phyloP scores from a whole-genome alignment of 1,284 basidiomycete species.

The Trametes sp. region DNA sequence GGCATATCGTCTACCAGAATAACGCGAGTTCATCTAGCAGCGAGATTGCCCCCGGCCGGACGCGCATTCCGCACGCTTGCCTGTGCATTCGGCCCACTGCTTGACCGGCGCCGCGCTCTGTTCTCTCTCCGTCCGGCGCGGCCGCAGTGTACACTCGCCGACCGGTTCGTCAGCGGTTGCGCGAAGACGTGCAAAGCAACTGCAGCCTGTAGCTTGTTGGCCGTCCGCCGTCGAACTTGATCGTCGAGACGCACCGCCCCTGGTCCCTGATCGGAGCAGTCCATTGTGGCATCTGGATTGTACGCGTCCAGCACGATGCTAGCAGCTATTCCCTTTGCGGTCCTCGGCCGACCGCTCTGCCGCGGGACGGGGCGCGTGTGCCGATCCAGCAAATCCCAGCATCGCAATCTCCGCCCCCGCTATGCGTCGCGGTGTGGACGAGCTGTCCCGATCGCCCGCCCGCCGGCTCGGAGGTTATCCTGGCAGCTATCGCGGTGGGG shows the following conservation, averaged over 20 bases:
- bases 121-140: not conserved
- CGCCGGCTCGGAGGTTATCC: not conserved
- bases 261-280: constrained; percentile 24
- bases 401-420: not conserved
- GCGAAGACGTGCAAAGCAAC: not conserved
- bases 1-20: not conserved
- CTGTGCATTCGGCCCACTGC: not conserved
- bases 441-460: not conserved
- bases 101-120: not conserved
- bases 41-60: not conserved
- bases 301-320: not conserved
- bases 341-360: not conserved
- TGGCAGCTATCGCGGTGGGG: not conserved
- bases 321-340: not conserved
- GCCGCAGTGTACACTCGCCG: not conserved
- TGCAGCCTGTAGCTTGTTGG: constrained; percentile 1
- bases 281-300: not conserved
- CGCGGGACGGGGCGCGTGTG: not conserved
- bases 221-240: constrained; percentile 2
- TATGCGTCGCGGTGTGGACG: not conserved
- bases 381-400: not conserved
- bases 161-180: not conserved
- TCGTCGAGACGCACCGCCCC: constrained; percentile 5
- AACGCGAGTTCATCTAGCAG: too few species aligned
- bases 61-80: too few species aligned